These are phyloP conservation scores for Fusarium sp. DNA, from an alignment of 2,329 filamentous ascomycete species.

Conservation along the genomic window DNA sequence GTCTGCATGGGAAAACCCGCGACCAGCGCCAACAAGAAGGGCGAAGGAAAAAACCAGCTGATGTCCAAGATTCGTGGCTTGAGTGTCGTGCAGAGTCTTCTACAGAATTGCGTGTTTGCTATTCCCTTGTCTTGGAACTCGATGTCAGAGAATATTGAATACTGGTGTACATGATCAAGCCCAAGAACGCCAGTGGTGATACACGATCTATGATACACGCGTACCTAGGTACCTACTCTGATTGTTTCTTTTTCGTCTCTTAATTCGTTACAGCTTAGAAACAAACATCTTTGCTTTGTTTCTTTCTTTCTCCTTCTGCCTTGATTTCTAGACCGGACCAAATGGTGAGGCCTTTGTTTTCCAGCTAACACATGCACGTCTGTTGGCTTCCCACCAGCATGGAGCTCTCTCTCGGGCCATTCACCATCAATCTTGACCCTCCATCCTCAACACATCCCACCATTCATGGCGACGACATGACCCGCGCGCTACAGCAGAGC, in stretches of 20 bases:
- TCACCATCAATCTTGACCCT: conserved; percentile 32
- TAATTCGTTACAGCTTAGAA: conserved; percentile 10
- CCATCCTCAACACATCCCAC: conserved; percentile 28
- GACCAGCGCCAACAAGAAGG: conserved; percentile 27
- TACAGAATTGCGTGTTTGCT: not conserved
- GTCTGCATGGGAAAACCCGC: conserved; percentile 15
- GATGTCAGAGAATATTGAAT: not conserved
- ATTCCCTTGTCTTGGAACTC: not conserved
- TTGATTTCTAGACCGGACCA: conserved; percentile 2
- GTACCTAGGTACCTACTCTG: not conserved
- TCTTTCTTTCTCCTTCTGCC: conserved; percentile 13
- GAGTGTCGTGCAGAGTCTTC: conserved; percentile 6
- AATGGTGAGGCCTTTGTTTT: conserved; percentile 38
- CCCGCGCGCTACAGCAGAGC: conserved; percentile 40
- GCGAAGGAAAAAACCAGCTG: conserved; percentile 13
- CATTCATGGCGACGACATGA: conserved; percentile 26
- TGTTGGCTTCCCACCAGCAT: conserved; percentile 23
- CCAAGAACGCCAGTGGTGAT: not conserved
- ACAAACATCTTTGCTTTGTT: conserved; percentile 20
- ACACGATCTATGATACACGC: conserved; percentile 6
- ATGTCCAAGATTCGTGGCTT: conserved; percentile 29
- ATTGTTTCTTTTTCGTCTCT: conserved; percentile 24
- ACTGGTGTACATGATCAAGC: not conserved
- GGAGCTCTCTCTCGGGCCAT: conserved; percentile 20
- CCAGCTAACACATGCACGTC: conserved; percentile 9